Percentiles rank a stretch among this genome's conserved stretches.
These are phyloP conservation scores for Stentor roeselii DNA, from an alignment of 73 alveolate species.

Conservation along the genomic window DNA sequence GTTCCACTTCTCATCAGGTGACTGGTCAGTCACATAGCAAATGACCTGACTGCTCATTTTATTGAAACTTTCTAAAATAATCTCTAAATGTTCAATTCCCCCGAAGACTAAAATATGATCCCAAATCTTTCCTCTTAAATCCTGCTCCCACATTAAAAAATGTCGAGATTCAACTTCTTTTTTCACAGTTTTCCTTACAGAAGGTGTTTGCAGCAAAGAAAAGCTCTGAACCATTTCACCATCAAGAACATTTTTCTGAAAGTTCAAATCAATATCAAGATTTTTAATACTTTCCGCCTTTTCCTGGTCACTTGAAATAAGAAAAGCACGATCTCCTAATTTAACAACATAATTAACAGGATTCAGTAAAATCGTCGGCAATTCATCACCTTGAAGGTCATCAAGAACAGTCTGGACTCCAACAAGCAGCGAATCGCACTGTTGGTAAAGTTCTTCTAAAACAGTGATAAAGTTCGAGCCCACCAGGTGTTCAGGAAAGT, in stretches of 20 bases:
- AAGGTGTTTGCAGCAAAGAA: background rate
- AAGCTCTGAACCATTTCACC: background rate
- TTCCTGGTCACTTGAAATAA: conserved; percentile 50
- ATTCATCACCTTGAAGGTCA: conserved; percentile 37
- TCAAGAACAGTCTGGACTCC: conserved; percentile 47
- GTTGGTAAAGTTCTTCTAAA: conserved; percentile 37
- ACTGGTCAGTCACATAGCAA: conserved; percentile 54
- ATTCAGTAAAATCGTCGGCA: conserved; percentile 42
- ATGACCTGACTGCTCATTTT: conserved; percentile 50
- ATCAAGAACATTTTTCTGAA: background rate
- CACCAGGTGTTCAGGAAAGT: conserved; percentile 23
- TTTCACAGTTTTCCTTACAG: background rate
- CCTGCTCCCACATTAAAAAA: conserved; percentile 50
- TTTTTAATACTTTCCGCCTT: conserved; percentile 51
- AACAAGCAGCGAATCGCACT: conserved; percentile 38
- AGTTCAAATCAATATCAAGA: conserved; percentile 23
- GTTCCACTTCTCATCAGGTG: conserved; percentile 49
- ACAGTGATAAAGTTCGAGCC: background rate
- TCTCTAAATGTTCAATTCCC: conserved; percentile 46
- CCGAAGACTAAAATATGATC: conserved; percentile 61
- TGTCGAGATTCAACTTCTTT: conserved; percentile 9
- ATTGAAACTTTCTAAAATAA: conserved; percentile 48
- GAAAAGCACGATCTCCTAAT: conserved; percentile 56
- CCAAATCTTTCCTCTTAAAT: conserved; percentile 32
- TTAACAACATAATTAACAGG: conserved; percentile 48